Conservation (phyloP, 2,329 filamentous ascomycete species). For the Ascochyta pisi region DNA sequence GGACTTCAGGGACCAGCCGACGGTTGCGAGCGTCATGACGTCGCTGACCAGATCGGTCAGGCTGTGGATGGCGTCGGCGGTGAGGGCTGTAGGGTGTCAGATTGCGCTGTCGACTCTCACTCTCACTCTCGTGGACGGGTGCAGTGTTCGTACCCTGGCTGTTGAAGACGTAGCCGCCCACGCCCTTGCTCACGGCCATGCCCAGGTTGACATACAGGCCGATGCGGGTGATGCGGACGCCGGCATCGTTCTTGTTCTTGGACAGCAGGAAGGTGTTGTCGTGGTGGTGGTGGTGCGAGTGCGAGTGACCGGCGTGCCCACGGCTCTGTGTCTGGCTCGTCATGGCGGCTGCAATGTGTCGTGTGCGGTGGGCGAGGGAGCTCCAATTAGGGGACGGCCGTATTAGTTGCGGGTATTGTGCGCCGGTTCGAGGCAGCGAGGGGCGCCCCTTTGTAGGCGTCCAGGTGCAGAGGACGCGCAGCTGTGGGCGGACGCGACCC, state of each 20-base stretch:
- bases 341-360: constrained; percentile 41
- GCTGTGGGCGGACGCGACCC: constrained; percentile 20
- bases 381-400: constrained; percentile 39
- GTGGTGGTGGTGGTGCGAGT: constrained; percentile 74
- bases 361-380: constrained; percentile 40
- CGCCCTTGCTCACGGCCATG: constrained; percentile 93
- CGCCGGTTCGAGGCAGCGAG: constrained; percentile 1
- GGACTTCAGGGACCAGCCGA: constrained; percentile 88
- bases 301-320: constrained; percentile 56
- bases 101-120: not conserved
- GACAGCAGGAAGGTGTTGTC: constrained; percentile 85
- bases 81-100: constrained; percentile 65
- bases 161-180: constrained; percentile 93
- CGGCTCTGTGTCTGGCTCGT: constrained; percentile 35
- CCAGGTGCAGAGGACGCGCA: constrained; percentile 44
- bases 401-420: constrained; percentile 17
- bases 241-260: constrained; percentile 86
- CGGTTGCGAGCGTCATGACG: constrained; percentile 89
- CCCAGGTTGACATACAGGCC: constrained; percentile 87
- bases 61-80: constrained; percentile 94
- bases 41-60: constrained; percentile 95
- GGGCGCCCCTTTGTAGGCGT: constrained; percentile 31
- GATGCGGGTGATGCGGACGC: constrained; percentile 90
- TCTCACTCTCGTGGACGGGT: not conserved
- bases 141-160: constrained; percentile 66